Conservation (phyloP, 768 basidiomycete genomes). For the Rhizopogon vinicolor region DNA sequence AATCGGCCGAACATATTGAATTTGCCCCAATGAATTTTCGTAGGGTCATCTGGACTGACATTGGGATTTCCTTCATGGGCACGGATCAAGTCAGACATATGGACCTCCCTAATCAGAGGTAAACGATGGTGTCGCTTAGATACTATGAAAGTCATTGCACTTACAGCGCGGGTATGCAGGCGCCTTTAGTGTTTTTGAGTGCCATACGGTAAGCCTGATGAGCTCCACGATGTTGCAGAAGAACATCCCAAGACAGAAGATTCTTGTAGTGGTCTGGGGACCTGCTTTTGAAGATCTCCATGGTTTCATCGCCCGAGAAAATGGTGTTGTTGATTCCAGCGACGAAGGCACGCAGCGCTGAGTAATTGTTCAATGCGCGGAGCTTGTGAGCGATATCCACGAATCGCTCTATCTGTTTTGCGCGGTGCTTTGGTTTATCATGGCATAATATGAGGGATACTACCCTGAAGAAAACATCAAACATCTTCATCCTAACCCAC, state of each 20-base stretch:
- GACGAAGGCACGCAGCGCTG: constrained; percentile 88
- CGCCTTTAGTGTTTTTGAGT: constrained; percentile 76
- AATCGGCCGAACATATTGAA: constrained; percentile 90
- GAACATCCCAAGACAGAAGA: constrained; percentile 77
- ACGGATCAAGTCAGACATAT: constrained; percentile 84
- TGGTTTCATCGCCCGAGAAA: constrained; percentile 70
- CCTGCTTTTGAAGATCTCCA: constrained; percentile 66
- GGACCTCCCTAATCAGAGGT: constrained; percentile 65
- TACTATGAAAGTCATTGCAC: constrained; percentile 15
- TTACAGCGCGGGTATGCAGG: constrained; percentile 84
- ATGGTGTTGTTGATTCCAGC: constrained; percentile 87
- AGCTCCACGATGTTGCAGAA: constrained; percentile 76
- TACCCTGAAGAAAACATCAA: constrained; percentile 54
- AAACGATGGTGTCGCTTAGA: constrained; percentile 5
- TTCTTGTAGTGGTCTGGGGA: constrained; percentile 71
- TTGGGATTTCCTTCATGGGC: constrained; percentile 85
- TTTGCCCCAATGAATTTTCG: constrained; percentile 92
- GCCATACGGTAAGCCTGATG: constrained; percentile 92
- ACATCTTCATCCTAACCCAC: not conserved
- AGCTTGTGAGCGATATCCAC: constrained; percentile 79
- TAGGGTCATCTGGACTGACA: constrained; percentile 56
- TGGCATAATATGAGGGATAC: constrained; percentile 88
- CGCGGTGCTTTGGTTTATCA: constrained; percentile 69
- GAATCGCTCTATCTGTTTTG: constrained; percentile 83
- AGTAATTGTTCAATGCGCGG: constrained; percentile 86